phyloP scores from a whole-genome alignment of 768 basidiomycete genomes.

The Trametopsis cervina region DNA sequence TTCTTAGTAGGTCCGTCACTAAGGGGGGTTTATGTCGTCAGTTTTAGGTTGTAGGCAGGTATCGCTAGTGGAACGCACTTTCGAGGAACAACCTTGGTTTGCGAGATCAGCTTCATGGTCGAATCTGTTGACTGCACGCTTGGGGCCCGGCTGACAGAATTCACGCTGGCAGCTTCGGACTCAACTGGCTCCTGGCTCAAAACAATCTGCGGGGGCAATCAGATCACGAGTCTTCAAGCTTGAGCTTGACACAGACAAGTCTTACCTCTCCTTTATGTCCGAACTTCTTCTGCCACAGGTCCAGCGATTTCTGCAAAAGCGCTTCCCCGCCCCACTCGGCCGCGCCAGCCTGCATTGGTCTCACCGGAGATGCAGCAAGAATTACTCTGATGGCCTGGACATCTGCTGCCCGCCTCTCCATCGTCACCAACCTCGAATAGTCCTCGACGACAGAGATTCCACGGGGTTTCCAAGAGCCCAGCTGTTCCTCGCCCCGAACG shows the following conservation, averaged over 20 bases:
- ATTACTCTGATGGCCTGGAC: slow-evolving; percentile 86
- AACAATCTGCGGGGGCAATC: slow-evolving; percentile 49
- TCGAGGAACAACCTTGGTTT: slow-evolving; percentile 65
- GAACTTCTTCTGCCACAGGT: slow-evolving; percentile 80
- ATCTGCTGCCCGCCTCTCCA: slow-evolving; percentile 74
- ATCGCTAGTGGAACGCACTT: slow-evolving; percentile 40
- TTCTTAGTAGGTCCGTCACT: slow-evolving; percentile 83
- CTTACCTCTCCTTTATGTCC: slow-evolving; percentile 70
- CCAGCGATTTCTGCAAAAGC: slow-evolving; percentile 58
- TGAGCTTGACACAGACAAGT: slow-evolving; percentile 9
- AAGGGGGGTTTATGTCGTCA: slow-evolving; percentile 2
- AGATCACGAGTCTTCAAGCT: slow-evolving; percentile 1
- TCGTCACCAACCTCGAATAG: slow-evolving; percentile 62
- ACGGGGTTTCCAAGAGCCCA: slow-evolving; percentile 81
- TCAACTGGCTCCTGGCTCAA: slow-evolving; percentile 67
- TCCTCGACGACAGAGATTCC: slow-evolving; percentile 89
- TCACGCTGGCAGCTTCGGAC: slow-evolving; percentile 35
- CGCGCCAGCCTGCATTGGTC: slow-evolving; percentile 42
- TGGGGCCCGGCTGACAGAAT: slow-evolving; percentile 25
- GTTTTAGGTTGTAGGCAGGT: neutral
- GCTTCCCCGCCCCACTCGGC: slow-evolving; percentile 62
- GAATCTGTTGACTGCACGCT: slow-evolving; percentile 39
- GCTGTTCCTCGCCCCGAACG: slow-evolving; percentile 83
- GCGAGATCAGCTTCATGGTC: slow-evolving; percentile 56
- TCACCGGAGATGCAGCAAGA: slow-evolving; percentile 47